Evolutionary conservation across 371 early-diverging fungal genomes (phyloP).

Genomic region (Synchytrium microbalum): DNA sequence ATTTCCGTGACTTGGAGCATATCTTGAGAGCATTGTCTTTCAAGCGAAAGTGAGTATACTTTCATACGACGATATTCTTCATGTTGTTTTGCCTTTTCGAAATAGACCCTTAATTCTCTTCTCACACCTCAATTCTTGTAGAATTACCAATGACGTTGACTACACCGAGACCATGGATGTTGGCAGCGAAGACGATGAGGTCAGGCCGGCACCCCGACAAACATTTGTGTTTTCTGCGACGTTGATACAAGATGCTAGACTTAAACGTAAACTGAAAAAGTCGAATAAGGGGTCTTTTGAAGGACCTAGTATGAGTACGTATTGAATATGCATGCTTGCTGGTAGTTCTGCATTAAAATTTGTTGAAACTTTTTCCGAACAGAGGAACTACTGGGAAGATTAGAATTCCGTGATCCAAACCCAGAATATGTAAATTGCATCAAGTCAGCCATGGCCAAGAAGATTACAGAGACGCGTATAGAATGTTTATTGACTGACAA

Average conservation of each 20-base stretch:
- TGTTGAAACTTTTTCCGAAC: no score
- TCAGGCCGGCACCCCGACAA: conserved; percentile 47
- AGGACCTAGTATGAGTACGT: neutral
- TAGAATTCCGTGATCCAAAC: no score
- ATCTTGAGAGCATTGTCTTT: conserved; percentile 40
- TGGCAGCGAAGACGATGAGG: no score
- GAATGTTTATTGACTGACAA: neutral
- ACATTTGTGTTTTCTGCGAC: conserved; percentile 97
- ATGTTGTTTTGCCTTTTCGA: no score
- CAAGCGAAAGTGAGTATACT: conserved; percentile 8
- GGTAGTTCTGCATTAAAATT: no score
- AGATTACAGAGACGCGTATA: neutral
- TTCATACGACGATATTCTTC: neutral
- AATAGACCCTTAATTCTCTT: no score
- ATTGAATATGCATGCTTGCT: no score
- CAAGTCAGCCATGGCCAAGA: neutral
- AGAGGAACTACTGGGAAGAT: no score
- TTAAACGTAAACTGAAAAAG: neutral
- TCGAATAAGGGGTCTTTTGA: neutral
- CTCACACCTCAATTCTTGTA: no score
- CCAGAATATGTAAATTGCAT: no score
- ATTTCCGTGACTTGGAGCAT: conserved; percentile 37
- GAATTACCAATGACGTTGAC: no score
- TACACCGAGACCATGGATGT: no score
- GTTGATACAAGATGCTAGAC: conserved; percentile 50